Conservation (phyloP, 768 basidiomycete genomes). For the Termitomyces sp. region DNA sequence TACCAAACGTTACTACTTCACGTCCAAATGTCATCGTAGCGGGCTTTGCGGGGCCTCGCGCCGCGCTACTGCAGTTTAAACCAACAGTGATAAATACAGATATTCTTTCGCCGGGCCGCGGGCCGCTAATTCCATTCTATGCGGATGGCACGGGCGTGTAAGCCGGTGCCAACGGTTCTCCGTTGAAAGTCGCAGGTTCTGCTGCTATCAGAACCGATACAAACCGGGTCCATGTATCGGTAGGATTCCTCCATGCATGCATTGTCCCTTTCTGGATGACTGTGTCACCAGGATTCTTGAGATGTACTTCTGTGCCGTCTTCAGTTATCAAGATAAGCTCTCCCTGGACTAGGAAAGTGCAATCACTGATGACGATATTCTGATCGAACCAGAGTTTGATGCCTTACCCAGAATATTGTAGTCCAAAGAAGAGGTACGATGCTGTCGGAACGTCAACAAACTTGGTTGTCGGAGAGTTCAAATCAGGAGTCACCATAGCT, state of each 20-base stretch:
- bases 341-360: constrained; percentile 41
- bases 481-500: constrained; percentile 39
- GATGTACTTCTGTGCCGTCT: constrained; percentile 48
- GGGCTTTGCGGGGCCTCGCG: too few relatives aligned
- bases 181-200: constrained; percentile 46
- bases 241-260: constrained; percentile 63
- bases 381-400: neutral
- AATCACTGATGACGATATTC: neutral
- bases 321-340: constrained; percentile 54
- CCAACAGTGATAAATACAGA: too few relatives aligned
- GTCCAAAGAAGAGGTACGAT: constrained; percentile 56
- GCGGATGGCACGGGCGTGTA: constrained; percentile 11
- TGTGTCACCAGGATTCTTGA: constrained; percentile 53
- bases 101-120: constrained; percentile 7
- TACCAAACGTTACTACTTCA: too few relatives aligned
- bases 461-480: neutral
- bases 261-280: constrained; percentile 56
- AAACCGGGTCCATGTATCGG: constrained; percentile 48
- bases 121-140: neutral
- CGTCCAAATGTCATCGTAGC: too few relatives aligned
- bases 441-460: constrained; percentile 21
- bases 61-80: too few relatives aligned
- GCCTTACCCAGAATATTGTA: constrained; percentile 54
- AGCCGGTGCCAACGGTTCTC: constrained; percentile 33
- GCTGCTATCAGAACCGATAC: constrained; percentile 51